These are phyloP conservation scores for Gentiana macrophylla DNA, from an alignment of 257 asterid species.

Conservation along the genomic window DNA sequence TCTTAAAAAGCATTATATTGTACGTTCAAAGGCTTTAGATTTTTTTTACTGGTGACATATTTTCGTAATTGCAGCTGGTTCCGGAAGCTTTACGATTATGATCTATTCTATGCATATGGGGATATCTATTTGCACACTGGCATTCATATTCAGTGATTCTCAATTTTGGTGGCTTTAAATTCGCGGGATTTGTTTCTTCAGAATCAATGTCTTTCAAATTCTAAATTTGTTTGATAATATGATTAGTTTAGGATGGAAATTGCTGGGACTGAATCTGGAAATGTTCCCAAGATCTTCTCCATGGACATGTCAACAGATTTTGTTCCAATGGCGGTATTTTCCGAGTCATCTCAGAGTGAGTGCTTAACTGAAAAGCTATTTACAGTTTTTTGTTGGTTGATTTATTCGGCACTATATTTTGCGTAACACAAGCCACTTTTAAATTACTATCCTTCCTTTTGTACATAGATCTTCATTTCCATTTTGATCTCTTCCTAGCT, in stretches of 20 bases:
- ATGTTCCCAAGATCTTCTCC: slow-evolving; percentile 51
- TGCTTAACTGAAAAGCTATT: background rate
- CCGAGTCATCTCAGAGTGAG: slow-evolving; percentile 77
- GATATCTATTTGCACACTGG: too few relatives aligned
- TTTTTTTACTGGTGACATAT: too few relatives aligned
- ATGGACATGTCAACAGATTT: slow-evolving; percentile 89
- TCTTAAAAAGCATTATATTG: too few relatives aligned
- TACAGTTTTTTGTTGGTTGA: background rate
- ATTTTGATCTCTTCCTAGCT: background rate
- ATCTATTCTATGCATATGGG: too few relatives aligned
- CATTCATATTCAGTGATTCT: too few relatives aligned
- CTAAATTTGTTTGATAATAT: slow-evolving; percentile 16
- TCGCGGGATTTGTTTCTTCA: background rate
- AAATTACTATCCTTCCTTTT: background rate
- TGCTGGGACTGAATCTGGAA: slow-evolving; percentile 44
- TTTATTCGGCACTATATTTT: background rate
- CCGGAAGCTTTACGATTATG: too few relatives aligned
- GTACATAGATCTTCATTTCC: background rate
- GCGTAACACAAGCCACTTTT: background rate
- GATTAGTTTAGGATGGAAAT: slow-evolving; percentile 83
- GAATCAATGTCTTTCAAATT: slow-evolving; percentile 12
- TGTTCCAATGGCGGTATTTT: slow-evolving; percentile 71
- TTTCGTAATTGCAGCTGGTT: too few relatives aligned
- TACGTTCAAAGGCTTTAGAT: too few relatives aligned
- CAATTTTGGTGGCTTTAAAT: too few relatives aligned